phyloP scores from a whole-genome alignment of 805 yeast species.

The Komagataella mondaviorum region DNA sequence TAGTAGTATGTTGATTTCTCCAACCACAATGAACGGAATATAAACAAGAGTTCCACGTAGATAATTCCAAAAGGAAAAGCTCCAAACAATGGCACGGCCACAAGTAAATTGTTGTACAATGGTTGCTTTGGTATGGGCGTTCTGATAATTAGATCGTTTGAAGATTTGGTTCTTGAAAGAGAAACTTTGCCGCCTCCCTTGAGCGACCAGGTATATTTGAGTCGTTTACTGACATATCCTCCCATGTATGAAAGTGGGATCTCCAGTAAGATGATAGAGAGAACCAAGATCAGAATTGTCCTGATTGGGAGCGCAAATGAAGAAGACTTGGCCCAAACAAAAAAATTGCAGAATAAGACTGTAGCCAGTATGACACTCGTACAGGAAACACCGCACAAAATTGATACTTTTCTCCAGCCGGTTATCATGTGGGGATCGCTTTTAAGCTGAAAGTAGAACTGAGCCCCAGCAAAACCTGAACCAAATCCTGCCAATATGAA shows the following conservation, averaged over 20 bases:
- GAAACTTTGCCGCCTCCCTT: background rate
- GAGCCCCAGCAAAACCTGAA: constrained; percentile 62
- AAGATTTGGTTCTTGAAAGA: background rate
- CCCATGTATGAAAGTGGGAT: constrained; percentile 68
- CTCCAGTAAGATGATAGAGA: constrained; percentile 50
- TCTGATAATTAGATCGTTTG: constrained; percentile 1
- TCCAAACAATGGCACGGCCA: constrained; percentile 42
- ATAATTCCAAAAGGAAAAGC: constrained; percentile 67
- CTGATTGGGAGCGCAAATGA: constrained; percentile 72
- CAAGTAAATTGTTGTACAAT: constrained; percentile 15
- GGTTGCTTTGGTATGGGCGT: constrained; percentile 22
- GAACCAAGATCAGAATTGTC: constrained; percentile 47
- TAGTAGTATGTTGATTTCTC: constrained; percentile 70
- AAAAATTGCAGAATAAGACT: constrained; percentile 43
- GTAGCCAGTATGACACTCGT: constrained; percentile 34
- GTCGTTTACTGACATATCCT: constrained; percentile 28
- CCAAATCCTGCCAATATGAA: constrained; percentile 61
- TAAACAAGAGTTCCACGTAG: constrained; percentile 63
- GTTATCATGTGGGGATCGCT: constrained; percentile 20
- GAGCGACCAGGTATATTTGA: constrained; percentile 1
- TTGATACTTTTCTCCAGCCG: constrained; percentile 24
- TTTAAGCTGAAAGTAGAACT: constrained; percentile 43
- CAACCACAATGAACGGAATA: constrained; percentile 68
- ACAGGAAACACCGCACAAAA: constrained; percentile 33
- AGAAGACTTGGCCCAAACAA: constrained; percentile 67